These are phyloP conservation scores for Arthrobotrys musiformis DNA, from an alignment of 2,329 filamentous ascomycete species.

Conservation along the genomic window DNA sequence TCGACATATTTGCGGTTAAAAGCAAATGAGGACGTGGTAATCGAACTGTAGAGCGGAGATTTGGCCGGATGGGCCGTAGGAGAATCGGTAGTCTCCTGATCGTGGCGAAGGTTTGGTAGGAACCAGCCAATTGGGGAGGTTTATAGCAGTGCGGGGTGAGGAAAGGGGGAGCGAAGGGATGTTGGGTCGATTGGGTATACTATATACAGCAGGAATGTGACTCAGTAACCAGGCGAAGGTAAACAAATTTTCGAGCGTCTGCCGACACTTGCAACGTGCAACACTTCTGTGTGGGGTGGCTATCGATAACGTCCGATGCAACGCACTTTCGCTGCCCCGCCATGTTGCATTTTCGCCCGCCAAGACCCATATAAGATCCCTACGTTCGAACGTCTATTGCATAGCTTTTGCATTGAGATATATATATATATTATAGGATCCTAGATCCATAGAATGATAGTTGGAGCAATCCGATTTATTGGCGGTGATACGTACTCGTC, in stretches of 20 bases:
- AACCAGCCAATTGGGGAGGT: slow-evolving; percentile 33
- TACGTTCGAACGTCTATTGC: too few species aligned
- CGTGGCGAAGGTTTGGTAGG: slow-evolving; percentile 29
- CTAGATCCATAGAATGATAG: too few species aligned
- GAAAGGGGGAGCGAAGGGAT: background rate
- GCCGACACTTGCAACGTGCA: too few species aligned
- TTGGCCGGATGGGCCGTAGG: slow-evolving; percentile 44
- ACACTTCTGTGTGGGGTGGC: slow-evolving; percentile 26
- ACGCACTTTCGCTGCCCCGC: slow-evolving; percentile 5
- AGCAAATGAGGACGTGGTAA: slow-evolving; percentile 25
- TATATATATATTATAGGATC: too few species aligned
- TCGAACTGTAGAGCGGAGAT: slow-evolving; percentile 43
- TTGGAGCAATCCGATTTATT: too few species aligned
- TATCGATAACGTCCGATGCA: slow-evolving; percentile 26
- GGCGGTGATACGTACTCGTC: too few species aligned
- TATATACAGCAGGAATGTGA: background rate
- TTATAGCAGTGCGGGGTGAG: background rate
- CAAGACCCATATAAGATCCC: too few species aligned
- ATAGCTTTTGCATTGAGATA: too few species aligned
- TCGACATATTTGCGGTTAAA: slow-evolving; percentile 44
- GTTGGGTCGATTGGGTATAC: slow-evolving; percentile 3
- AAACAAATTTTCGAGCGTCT: slow-evolving; percentile 34
- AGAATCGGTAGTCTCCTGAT: slow-evolving; percentile 52
- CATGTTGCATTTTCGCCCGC: slow-evolving; percentile 11
- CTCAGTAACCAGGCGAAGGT: too few species aligned